Base-by-base conservation (phyloP, 1,284 basidiomycete species). In the Tilletiopsis washingtonensis region DNA sequence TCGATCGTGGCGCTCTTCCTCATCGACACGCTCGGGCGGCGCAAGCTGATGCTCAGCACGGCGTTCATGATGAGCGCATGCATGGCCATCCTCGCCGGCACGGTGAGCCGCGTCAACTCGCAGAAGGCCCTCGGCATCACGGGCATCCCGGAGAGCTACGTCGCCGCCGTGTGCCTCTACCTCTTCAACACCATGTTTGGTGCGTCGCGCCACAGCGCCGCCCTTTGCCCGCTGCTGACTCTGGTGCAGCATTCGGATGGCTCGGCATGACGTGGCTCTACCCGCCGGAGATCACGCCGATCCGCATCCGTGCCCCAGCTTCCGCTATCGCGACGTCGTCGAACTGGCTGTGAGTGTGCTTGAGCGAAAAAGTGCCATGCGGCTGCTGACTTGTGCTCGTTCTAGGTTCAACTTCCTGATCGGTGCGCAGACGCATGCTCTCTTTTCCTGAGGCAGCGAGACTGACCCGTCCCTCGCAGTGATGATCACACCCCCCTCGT, bases 41-140 rank as follows among this genome's bases (percentile, higher is more conserved):
- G 82, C 24, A 81, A 79, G 57, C 77, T 84, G 26, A 84, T 85
- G 82, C 78, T 86, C 61, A 80, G 78, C 72, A 82, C 82, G 45
- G 81, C 83, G 2, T 77, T 79, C 14, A 81, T 82, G n/a, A 83
- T 84, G 75, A 78, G 76, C 40, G 56, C 80, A 41, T 83, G 81
- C 51, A 80, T 82, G 74, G 76, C 81, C 38, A 79, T 84, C 44
- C 77, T 83, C 1, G 81, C 76, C 1, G 76, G 82, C 38, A 77
- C 83, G 19, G 81, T 80, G 5, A 60, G 54, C 52, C 57, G 32
- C 23, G 53, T 61, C 39, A 37, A 60, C 25, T 17, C 7, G n/a
- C 5, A 44, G 2, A 20, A n/a, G 3, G 25, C 20, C 4, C 9
- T 40, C 29, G 49, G 51, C 40, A 27, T 25, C 12, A 50, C 43